phyloP scores from a whole-genome alignment of 176 grass and related monocot species.

The Calamus simplicifolius region DNA sequence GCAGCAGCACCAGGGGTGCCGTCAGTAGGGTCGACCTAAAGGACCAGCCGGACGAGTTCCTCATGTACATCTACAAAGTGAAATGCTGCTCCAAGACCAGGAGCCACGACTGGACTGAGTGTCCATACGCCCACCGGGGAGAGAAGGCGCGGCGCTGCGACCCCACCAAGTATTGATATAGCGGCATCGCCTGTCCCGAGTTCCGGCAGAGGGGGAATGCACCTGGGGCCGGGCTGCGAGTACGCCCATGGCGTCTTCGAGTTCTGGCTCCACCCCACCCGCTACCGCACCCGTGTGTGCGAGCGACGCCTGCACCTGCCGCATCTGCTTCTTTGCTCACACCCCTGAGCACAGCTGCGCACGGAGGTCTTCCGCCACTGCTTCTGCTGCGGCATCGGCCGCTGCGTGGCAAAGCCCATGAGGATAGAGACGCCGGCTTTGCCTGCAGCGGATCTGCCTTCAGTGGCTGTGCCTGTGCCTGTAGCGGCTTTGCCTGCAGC shows the following conservation, averaged over 20 bases:
- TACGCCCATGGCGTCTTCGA: constrained; percentile 28
- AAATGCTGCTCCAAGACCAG: constrained; percentile 9
- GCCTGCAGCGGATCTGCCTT: no score
- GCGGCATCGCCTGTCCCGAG: constrained; percentile 12
- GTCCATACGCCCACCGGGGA: constrained; percentile 9
- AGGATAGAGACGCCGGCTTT: no score
- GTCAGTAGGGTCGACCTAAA: no score
- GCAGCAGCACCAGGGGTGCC: not conserved
- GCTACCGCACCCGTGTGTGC: constrained; percentile 21
- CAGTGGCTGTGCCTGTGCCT: no score
- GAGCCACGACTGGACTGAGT: constrained; percentile 12
- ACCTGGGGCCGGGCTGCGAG: constrained; percentile 16
- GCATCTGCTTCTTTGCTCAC: constrained; percentile 27
- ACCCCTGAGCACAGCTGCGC: constrained; percentile 11
- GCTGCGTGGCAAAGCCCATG: no score
- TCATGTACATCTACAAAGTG: constrained; percentile 29
- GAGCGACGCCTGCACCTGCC: constrained; percentile 3
- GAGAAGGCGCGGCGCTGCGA: constrained; percentile 28
- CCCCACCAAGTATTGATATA: constrained; percentile 12
- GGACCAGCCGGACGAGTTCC: constrained; percentile 12
- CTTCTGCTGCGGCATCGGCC: not conserved
- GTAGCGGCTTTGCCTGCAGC: no score
- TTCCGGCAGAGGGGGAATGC: constrained; percentile 18
- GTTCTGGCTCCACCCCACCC: constrained; percentile 26
- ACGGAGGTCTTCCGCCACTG: not conserved